phyloP scores from a whole-genome alignment of 2,329 filamentous ascomycete genomes.

The Neocucurbitaria cava region DNA sequence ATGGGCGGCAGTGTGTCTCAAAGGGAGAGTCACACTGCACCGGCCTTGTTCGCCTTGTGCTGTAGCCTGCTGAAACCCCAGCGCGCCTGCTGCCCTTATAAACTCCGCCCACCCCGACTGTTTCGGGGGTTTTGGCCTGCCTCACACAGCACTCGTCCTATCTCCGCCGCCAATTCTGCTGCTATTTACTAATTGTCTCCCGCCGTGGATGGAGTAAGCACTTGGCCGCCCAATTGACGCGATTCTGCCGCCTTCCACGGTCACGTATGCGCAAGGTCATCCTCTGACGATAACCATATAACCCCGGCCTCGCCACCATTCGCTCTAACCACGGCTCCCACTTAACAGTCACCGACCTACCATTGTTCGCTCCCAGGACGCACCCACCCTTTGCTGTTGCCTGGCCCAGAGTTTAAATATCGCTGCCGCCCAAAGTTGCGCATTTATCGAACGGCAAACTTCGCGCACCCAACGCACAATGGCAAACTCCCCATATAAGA shows the following conservation, averaged over 20 bases:
- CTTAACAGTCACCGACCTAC: conserved; percentile 16
- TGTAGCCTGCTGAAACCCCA: conserved; percentile 34
- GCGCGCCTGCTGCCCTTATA: conserved; percentile 26
- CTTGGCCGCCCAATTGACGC: conserved; percentile 32
- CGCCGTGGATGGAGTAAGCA: conserved; percentile 32
- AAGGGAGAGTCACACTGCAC: conserved; percentile 29
- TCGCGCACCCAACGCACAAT: conserved; percentile 28
- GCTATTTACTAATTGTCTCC: conserved; percentile 31
- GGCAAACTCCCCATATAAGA: conserved; percentile 38
- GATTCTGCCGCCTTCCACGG: conserved; percentile 43
- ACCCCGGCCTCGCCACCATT: conserved; percentile 31
- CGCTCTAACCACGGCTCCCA: conserved; percentile 15
- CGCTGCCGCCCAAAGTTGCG: conserved; percentile 7
- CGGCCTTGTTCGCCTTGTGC: conserved; percentile 32
- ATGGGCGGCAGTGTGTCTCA: conserved; percentile 31
- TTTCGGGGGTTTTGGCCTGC: conserved; percentile 34
- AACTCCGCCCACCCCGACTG: conserved; percentile 29
- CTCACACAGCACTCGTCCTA: conserved; percentile 26
- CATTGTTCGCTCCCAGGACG: conserved; percentile 14
- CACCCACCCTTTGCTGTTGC: conserved; percentile 11
- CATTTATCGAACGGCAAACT: conserved; percentile 27
- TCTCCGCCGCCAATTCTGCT: conserved; percentile 32
- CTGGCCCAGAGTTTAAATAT: conserved; percentile 15
- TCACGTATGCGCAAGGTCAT: conserved; percentile 22
- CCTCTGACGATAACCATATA: conserved; percentile 28